Conservation (phyloP, 2,329 filamentous ascomycete genomes). For the Cladobotryum mycophilum region DNA sequence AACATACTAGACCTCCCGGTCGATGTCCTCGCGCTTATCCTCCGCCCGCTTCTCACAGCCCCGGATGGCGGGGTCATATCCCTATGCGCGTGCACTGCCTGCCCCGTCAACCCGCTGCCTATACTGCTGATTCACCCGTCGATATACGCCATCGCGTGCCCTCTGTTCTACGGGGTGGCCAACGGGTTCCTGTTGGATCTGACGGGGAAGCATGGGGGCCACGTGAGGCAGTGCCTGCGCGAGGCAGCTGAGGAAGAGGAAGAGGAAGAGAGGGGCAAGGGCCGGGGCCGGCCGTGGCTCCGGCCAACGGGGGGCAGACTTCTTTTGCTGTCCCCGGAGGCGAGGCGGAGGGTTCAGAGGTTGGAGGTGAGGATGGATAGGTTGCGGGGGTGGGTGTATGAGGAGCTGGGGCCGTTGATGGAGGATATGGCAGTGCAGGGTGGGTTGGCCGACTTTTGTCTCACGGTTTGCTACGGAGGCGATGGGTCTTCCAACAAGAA, state of each 20-base stretch:
- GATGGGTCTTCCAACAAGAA: background rate
- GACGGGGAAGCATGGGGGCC: conserved; percentile 21
- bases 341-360: conserved; percentile 21
- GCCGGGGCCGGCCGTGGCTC: background rate
- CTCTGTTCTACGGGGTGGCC: conserved; percentile 24
- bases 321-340: conserved; percentile 19
- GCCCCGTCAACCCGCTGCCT: conserved; percentile 19
- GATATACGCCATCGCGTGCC: conserved; percentile 26
- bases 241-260: conserved; percentile 14
- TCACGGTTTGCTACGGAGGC: conserved; percentile 3
- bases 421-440: conserved; percentile 28
- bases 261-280: conserved; percentile 4
- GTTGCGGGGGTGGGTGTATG: conserved; percentile 27
- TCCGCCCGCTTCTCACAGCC: conserved; percentile 23
- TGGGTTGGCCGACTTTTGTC: conserved; percentile 20
- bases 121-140: conserved; percentile 28
- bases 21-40: conserved; percentile 27
- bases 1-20: conserved; percentile 29
- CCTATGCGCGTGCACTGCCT: conserved; percentile 23
- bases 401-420: conserved; percentile 23
- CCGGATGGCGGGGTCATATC: conserved; percentile 14
- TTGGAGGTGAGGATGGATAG: conserved; percentile 24
- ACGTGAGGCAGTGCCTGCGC: conserved; percentile 21
- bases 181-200: conserved; percentile 27
- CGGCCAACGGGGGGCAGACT: conserved; percentile 1